These are phyloP conservation scores for Colletotrichum ledebouriae DNA, from an alignment of 2,329 filamentous ascomycete genomes.

Conservation along the genomic window DNA sequence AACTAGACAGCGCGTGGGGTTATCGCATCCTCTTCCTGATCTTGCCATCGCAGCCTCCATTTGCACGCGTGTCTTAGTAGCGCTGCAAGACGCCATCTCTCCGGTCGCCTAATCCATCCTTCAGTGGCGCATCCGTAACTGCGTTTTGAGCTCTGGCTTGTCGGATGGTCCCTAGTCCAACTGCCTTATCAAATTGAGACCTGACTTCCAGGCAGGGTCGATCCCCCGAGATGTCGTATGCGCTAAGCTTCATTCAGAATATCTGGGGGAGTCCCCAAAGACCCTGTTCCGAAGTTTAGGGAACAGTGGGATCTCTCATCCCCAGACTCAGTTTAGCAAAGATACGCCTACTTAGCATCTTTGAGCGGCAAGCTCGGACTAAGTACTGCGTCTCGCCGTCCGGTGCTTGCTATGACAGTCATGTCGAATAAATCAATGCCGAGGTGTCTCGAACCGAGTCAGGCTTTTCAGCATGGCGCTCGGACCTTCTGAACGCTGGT, in stretches of 20 bases:
- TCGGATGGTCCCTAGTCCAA: constrained; percentile 9
- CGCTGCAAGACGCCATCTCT: constrained; percentile 23
- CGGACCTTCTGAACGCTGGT: constrained; percentile 2
- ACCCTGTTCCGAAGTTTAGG: constrained; percentile 37
- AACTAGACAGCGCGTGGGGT: constrained; percentile 37
- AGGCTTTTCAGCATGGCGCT: background rate
- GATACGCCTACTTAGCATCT: constrained; percentile 16
- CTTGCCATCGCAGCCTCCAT: constrained; percentile 22
- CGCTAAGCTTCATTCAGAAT: constrained; percentile 34
- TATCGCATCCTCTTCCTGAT: constrained; percentile 23
- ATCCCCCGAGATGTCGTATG: constrained; percentile 24
- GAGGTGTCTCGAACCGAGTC: constrained; percentile 5
- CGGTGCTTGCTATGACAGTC: background rate
- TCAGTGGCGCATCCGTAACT: constrained; percentile 19
- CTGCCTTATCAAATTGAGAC: constrained; percentile 31
- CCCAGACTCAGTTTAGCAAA: constrained; percentile 14
- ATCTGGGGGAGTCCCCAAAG: constrained; percentile 33
- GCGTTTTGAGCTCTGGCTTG: constrained; percentile 3
- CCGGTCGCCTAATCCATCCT: background rate
- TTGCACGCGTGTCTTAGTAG: constrained; percentile 12
- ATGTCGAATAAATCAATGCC: background rate
- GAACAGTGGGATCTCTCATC: constrained; percentile 35
- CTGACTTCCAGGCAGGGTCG: constrained; percentile 27
- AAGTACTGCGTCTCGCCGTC: constrained; percentile 5
- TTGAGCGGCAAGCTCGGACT: constrained; percentile 24